A percentile compares a stretch with the other conserved stretches of the same genome.
Evolutionary conservation across 73 alveolate genomes (phyloP).

Genomic region (Durusdinium trenchii): DNA sequence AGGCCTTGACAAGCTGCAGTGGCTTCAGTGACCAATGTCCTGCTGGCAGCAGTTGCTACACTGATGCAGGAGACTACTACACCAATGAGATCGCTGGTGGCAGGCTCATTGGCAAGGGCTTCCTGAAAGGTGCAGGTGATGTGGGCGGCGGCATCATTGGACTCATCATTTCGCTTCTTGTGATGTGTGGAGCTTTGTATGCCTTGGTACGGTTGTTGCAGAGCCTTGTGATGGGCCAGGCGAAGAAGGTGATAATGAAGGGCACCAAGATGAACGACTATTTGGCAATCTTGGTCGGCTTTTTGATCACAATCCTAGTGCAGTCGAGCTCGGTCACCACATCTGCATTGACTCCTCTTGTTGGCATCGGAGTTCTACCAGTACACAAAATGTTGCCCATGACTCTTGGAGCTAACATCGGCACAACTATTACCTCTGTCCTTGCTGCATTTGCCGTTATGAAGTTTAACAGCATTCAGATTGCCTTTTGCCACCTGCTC

Average conservation of each 20-base stretch:
- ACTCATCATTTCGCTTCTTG: background rate
- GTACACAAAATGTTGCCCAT: conserved; percentile 34
- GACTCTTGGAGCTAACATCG: conserved; percentile 75
- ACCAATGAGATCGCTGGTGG: background rate
- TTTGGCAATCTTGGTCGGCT: background rate
- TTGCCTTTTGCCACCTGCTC: conserved; percentile 37
- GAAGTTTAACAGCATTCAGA: conserved; percentile 26
- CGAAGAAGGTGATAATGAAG: conserved; percentile 63
- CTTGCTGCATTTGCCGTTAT: background rate
- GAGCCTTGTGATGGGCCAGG: conserved; percentile 47
- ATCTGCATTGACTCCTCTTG: conserved; percentile 38
- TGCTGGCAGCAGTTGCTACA: background rate
- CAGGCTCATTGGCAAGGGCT: background rate
- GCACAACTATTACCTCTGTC: conserved; percentile 30
- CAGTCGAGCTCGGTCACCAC: conserved; percentile 47
- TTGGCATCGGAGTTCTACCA: conserved; percentile 9
- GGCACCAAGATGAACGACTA: conserved; percentile 57
- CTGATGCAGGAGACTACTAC: background rate
- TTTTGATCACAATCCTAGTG: background rate
- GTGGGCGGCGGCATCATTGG: conserved; percentile 60
- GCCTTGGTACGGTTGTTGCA: conserved; percentile 34
- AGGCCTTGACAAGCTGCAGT: background rate
- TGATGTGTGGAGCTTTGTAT: conserved; percentile 6
- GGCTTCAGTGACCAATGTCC: background rate
- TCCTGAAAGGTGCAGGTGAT: background rate